Evolutionary conservation across 208 protist species (phyloP).

Genomic region (Kentomonas sorsogonicus): DNA sequence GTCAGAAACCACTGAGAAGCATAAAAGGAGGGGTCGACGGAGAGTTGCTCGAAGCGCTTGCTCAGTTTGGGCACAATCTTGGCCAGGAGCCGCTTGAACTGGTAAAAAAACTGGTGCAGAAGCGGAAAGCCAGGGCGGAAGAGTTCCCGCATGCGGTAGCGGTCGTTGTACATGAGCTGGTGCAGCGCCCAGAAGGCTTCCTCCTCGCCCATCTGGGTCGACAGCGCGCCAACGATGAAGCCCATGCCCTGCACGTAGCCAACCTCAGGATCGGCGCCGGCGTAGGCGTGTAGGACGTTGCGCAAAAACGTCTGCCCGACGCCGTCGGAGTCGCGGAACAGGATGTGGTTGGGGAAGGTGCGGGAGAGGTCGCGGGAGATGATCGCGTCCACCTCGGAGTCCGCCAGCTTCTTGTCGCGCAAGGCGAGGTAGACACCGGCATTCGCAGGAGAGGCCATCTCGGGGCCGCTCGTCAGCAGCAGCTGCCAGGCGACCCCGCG

Average conservation of each 20-base stretch:
- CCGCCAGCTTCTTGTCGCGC: slow-evolving; percentile 51
- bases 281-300: slow-evolving; percentile 90
- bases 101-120: slow-evolving; percentile 87
- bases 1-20: slow-evolving; percentile 93
- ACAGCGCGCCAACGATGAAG: slow-evolving; percentile 85
- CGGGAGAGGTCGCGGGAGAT: slow-evolving; percentile 79
- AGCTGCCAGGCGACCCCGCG: slow-evolving; percentile 87
- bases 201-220: slow-evolving; percentile 88
- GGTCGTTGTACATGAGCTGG: slow-evolving; percentile 79
- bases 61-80: slow-evolving; percentile 71
- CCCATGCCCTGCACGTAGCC: slow-evolving; percentile 94
- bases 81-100: slow-evolving; percentile 75
- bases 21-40: slow-evolving; percentile 82
- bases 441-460: slow-evolving; percentile 69
- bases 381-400: slow-evolving; percentile 53
- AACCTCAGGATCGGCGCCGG: slow-evolving; percentile 83
- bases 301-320: slow-evolving; percentile 80
- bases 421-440: slow-evolving; percentile 65
- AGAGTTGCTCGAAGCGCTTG: slow-evolving; percentile 61
- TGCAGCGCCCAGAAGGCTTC: slow-evolving; percentile 91
- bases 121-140: slow-evolving; percentile 87
- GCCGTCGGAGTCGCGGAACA: slow-evolving; percentile 81
- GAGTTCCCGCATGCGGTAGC: slow-evolving; percentile 83
- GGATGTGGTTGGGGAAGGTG: slow-evolving; percentile 86
- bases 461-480: slow-evolving; percentile 61